Evolutionary conservation across 2,329 filamentous ascomycete genomes (phyloP), one percentile per base, ranked within the genome.

Genomic region (Aureobasidium pullulans): DNA sequence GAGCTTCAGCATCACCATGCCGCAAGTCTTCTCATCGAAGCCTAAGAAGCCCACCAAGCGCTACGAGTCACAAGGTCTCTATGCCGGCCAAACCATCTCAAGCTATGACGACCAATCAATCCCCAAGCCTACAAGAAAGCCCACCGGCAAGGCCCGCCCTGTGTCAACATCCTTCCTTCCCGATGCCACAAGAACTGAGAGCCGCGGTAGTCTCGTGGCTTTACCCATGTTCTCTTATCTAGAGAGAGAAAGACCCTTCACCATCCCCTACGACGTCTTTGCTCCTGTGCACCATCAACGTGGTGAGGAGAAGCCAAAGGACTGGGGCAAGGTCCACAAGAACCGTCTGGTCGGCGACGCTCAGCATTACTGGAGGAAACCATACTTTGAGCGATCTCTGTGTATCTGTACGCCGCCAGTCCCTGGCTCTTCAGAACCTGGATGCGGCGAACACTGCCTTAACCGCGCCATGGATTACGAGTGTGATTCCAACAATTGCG

Each of bases 401-500:
- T 96, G 91, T 69, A 85, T 90, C 60, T 96, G 91, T 75, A 84
- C 77, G 43, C 78, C 82, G 23, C 67, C 69, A 16, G 57, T 56
- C 5, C 61, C 64, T n/a, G 62, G 65, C n/a, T 56, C 59, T 6
- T 66, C 68, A 6, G 88, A 92, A 57, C 84, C 87, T 57, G 91
- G 90, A 37, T 97, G 94, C 68, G 89, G 85, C 63, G 90, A 96
- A 63, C 82, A 88, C 67, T 99, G 94, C 74, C 89, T 96, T 70
- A 99, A 99, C 72, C 82, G 91, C 63, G 91, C 91, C 72, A 97
- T 97, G 91, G 85, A 96, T 59, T 97, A 96, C 72, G 94, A 99
- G 75, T 99, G 94, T 71, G 90, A 97, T 71, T 83, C 87, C 48
- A 86, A 82, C 60, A 99, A 96, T 71, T 99, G 94, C 77, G 88